Percentiles rank a stretch among this genome's conserved stretches.
Evolutionary conservation across 768 basidiomycete genomes (phyloP).

Genomic region (Gyrodon lividus): DNA sequence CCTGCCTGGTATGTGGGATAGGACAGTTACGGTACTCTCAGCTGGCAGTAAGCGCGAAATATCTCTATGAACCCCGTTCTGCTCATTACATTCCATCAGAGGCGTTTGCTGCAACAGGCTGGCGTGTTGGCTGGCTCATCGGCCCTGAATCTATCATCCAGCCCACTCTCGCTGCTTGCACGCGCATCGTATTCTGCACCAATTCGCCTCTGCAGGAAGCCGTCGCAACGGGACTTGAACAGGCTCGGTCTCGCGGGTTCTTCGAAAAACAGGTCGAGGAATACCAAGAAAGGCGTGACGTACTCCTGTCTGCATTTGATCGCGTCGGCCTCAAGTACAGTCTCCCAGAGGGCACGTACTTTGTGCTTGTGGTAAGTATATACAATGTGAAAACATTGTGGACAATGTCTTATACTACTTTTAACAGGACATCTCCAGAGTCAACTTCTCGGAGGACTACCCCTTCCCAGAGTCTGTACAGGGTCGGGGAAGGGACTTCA

Average conservation of each 20-base stretch:
- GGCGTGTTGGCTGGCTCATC: conserved; percentile 97
- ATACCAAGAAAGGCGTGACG: conserved; percentile 74
- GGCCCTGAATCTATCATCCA: conserved; percentile 79
- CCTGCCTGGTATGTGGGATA: conserved; percentile 98
- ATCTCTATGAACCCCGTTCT: neutral
- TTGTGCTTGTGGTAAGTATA: conserved; percentile 70
- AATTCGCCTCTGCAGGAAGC: conserved; percentile 97
- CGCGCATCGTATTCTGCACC: conserved; percentile 92
- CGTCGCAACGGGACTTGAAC: conserved; percentile 83
- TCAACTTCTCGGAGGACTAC: conserved; percentile 83
- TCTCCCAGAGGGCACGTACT: conserved; percentile 88
- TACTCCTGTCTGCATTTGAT: conserved; percentile 82
- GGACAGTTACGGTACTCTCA: conserved; percentile 94
- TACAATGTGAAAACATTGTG: neutral
- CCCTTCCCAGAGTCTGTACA: conserved; percentile 73
- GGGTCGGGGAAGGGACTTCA: conserved; percentile 87
- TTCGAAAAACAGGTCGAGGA: conserved; percentile 74
- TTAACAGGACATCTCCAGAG: conserved; percentile 66
- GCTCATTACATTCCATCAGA: conserved; percentile 44
- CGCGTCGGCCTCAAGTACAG: conserved; percentile 81
- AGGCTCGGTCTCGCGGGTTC: conserved; percentile 68
- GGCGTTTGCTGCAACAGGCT: conserved; percentile 95
- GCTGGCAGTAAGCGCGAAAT: conserved; percentile 71
- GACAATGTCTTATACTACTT: conserved; percentile 8
- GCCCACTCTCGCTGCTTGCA: conserved; percentile 86